Evolutionary conservation across 1,284 basidiomycete species (phyloP), one percentile per base, ranked within the genome.

Genomic region (Malassezia cuniculi): DNA sequence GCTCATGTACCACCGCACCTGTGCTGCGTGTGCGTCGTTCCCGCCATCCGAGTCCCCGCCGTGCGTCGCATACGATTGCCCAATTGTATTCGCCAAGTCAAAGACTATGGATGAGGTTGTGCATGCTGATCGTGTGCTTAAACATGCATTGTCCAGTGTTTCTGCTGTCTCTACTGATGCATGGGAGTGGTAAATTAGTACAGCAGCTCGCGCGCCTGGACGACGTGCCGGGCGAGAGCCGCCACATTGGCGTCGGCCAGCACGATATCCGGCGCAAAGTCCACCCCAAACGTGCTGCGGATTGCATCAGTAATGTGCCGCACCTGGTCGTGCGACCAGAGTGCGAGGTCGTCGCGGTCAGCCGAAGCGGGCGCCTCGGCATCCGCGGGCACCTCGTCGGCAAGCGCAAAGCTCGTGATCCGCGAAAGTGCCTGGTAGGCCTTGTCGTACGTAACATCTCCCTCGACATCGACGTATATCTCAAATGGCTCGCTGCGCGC

Each of bases 231-330:
- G 0, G 86, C 79, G 48, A 97, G 71, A 27, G 79, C 74, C 12
- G 75, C 75, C 50, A 94, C 69, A 69, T 97, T 95, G 12, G 90
- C 86, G 60, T 93, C 85, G 1, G 86, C 89, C 30, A 95, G 73
- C 28, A 97, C 75, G 15, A 97, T 86, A 55, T 93, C 84, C 11
- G 79, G 76, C 4, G 79, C 79, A 56, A 89, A 79, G 58, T 95
- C 89, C 27, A 94, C 80, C 24, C 75, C 78, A 62, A 90, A 93
- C 7, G 81, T 77, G 61, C 82, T 76, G 53, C 80, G 72, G 50
- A 90, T 79, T 15, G 78, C 79, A 15, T 71, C 69, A 27, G 80
- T 80, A 54, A 97, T 94, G 31, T 83, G 76, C 66, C 78, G 79
- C 18, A 89, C 90, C 68, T 97, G 89, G 27, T 73, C 71, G 52